Evolutionary conservation across 2,329 filamentous ascomycete species (phyloP).

Genomic region (Ascochyta viciae-villosae): DNA sequence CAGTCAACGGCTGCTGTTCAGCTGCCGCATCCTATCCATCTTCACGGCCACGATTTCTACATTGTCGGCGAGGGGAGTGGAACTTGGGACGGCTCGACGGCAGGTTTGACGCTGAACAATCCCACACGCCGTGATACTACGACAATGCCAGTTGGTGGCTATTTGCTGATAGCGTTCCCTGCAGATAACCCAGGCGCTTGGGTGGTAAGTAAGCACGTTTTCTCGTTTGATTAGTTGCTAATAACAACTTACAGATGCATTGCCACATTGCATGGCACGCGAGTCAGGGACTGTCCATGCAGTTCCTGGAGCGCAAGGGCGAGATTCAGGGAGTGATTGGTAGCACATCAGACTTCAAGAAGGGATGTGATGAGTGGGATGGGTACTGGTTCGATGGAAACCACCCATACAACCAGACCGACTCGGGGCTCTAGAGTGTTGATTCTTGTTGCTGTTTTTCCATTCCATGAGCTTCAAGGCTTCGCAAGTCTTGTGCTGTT

Average conservation of each 20-base stretch:
- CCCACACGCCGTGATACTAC: conserved; percentile 51
- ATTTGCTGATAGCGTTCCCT: conserved; percentile 60
- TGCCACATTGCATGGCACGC: conserved; percentile 49
- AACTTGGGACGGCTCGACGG: conserved; percentile 43
- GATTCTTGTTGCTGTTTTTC: neutral
- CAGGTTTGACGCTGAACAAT: conserved; percentile 46
- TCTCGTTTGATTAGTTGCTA: neutral
- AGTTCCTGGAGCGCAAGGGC: conserved; percentile 57
- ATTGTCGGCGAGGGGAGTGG: conserved; percentile 47
- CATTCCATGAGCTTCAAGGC: neutral
- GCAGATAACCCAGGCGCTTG: conserved; percentile 60
- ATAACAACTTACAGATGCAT: conserved; percentile 27
- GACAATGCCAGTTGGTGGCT: conserved; percentile 47
- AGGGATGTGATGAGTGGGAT: conserved; percentile 44
- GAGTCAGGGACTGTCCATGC: conserved; percentile 55
- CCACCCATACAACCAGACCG: conserved; percentile 43
- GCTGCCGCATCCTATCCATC: conserved; percentile 52
- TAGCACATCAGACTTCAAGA: conserved; percentile 27
- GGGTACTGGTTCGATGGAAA: conserved; percentile 40
- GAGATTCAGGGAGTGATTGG: conserved; percentile 35
- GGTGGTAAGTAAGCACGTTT: conserved; percentile 20
- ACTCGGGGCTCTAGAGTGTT: conserved; percentile 37
- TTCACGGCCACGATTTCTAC: conserved; percentile 54
- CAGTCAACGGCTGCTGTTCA: conserved; percentile 47
- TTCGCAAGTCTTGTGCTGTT: neutral